phyloP scores from a whole-genome alignment of 2,329 filamentous ascomycete genomes.

The Diaporthe caulivora region DNA sequence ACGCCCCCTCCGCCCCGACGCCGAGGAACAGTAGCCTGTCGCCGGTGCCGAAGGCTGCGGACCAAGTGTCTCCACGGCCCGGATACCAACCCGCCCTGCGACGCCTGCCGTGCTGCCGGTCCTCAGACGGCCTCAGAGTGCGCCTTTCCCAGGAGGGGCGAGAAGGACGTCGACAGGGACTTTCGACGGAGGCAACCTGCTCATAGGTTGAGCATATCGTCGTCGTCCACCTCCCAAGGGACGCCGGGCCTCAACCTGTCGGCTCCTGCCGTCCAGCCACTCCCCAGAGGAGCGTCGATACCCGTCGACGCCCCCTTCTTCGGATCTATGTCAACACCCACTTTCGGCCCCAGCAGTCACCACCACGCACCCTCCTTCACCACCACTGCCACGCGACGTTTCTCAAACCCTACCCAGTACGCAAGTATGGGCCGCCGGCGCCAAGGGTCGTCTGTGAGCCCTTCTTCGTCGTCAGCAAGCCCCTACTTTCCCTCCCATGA shows the following conservation, averaged over 20 bases:
- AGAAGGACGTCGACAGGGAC: conserved; percentile 39
- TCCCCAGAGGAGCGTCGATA: conserved; percentile 26
- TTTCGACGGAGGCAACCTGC: conserved; percentile 35
- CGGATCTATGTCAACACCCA: background rate
- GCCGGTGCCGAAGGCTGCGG: conserved; percentile 39
- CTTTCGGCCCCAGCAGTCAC: conserved; percentile 23
- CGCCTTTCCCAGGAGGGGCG: conserved; percentile 36
- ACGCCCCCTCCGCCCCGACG: conserved; percentile 30
- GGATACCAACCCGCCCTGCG: conserved; percentile 37
- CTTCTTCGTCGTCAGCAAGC: conserved; percentile 3
- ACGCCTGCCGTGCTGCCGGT: conserved; percentile 38
- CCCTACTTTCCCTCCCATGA: conserved; percentile 42
- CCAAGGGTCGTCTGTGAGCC: conserved; percentile 17
- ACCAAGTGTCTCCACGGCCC: conserved; percentile 40
- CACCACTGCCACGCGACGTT: conserved; percentile 23
- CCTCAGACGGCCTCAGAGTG: conserved; percentile 36
- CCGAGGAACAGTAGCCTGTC: conserved; percentile 39
- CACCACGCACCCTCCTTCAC: conserved; percentile 17
- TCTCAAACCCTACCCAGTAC: conserved; percentile 10
- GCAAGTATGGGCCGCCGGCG: conserved; percentile 28
- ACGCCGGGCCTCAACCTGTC: conserved; percentile 24
- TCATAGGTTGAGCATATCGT: conserved; percentile 37
- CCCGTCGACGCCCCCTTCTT: conserved; percentile 34
- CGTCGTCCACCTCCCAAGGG: conserved; percentile 28
- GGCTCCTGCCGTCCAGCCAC: conserved; percentile 32